Conservation (phyloP, 2,329 filamentous ascomycete species). For the Calonectria pseudoturangicola region DNA sequence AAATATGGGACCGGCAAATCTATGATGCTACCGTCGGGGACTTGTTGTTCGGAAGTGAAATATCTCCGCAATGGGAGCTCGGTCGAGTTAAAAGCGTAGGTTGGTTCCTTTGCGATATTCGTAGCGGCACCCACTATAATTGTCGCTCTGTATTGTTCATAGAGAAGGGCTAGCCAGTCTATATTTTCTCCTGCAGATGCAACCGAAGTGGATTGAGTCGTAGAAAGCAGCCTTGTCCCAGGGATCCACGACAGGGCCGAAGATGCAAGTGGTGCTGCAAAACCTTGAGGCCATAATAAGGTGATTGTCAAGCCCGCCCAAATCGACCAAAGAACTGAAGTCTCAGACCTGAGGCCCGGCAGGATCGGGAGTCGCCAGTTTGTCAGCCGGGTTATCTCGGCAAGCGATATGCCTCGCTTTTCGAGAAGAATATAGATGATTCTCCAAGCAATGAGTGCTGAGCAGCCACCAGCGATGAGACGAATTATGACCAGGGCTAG, state of each 20-base stretch:
- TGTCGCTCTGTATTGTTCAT: not conserved
- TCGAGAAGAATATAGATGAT: slow-evolving; percentile 26
- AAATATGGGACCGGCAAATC: slow-evolving; percentile 14
- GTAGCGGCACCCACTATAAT: slow-evolving; percentile 2
- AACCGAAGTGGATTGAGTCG: not conserved
- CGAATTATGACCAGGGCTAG: slow-evolving; percentile 25
- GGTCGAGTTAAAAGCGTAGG: slow-evolving; percentile 16
- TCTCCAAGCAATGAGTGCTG: slow-evolving; percentile 18
- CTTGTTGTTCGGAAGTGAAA: not conserved
- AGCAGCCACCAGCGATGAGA: slow-evolving; percentile 11
- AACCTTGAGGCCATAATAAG: slow-evolving; percentile 17
- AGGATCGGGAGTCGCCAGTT: slow-evolving; percentile 18
- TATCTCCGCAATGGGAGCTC: slow-evolving; percentile 2
- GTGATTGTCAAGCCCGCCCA: slow-evolving; percentile 13
- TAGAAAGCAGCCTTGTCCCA: not conserved
- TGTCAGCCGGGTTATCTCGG: slow-evolving; percentile 7
- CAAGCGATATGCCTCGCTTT: slow-evolving; percentile 20
- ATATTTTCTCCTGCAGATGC: not conserved
- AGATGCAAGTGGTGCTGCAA: slow-evolving; percentile 21
- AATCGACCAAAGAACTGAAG: slow-evolving; percentile 13
- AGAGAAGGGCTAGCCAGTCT: slow-evolving; percentile 1
- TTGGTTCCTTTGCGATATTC: slow-evolving; percentile 16
- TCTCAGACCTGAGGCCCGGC: not conserved
- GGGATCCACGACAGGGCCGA: slow-evolving; percentile 27
- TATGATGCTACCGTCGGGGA: not conserved